Base-by-base conservation (phyloP, 2,329 filamentous ascomycete genomes). In the Chrysoporthe deuterocubensis region DNA sequence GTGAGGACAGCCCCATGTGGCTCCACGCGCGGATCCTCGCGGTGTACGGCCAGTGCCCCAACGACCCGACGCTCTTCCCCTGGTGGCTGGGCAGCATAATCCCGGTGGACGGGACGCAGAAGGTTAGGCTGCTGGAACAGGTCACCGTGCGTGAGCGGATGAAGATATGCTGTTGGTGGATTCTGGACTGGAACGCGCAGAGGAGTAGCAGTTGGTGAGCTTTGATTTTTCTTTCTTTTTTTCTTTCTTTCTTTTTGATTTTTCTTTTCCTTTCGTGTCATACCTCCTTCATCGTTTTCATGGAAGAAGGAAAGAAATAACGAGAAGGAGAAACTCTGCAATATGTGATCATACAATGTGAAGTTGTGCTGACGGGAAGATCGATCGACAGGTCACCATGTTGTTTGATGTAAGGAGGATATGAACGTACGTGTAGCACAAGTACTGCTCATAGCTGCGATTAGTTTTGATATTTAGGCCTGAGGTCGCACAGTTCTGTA, bases 11-110 rank as follows among this genome's bases (percentile, higher is more conserved):
- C 67, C 91, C 90, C 0, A 85, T 87, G 0, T 97, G 93, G 93
- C 81, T 96, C 40, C 87, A 92, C 66, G 85, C 89, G 52, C 87
- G 90, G 9, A 89, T 94, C 44, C 81, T 94, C 42, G 81, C 87
- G 43, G 89, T 92, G 6, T 96, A 95, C 71, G 94, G 94, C 14
- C 87, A 91, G 67, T 90, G 90, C 26, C 94, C 93, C 0, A 82
- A 87, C 18, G 92, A 97, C 74, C 89, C 93, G 0, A 89, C 89
- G 3, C 77, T 88, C 1, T 96, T 97, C 72, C 92, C 94, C 0
- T 97, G 94, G 85, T 97, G 94, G 94, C 91, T 97, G 72, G 94
- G 92, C 11, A 92, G 89, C 74, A 89, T 96, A 26, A 79, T 97
- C 14, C 93, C 93, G 0, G 89, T 96, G 48, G 85, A 87, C 16